Base-by-base conservation (phyloP, 2,329 filamentous ascomycete species). In the Claviceps humidiphila region DNA sequence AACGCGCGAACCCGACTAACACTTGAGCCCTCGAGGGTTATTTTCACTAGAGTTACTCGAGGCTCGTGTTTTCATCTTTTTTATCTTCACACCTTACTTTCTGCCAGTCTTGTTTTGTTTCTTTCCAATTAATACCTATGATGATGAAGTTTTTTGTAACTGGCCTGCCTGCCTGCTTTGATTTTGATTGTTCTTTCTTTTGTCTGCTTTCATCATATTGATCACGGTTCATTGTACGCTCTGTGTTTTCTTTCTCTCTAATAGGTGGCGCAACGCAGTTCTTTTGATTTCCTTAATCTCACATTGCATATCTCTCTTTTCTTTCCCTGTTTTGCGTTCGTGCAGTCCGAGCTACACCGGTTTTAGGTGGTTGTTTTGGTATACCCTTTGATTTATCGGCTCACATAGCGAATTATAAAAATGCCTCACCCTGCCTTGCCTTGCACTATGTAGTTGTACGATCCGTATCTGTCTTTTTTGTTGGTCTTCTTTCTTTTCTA, bases 311-410 rank as follows among this genome's bases (percentile, higher is more conserved):
- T 24, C n/a, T 11, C 6, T 44, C 17, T 46, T 34, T 34, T 34
- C 30, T 34, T 34, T 34, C 9, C 8, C 30, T 34, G 30, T 34
- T 30, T 34, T 41, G 24, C 49, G 38, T 46, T 39, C 37, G 42
- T 39, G n/a, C 38, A 40, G 38, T 38, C 9, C 48, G 17, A 51
- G 40, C 30, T 26, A 44, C n/a, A 43, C 44, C n/a, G 30, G 22
- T 54, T 34, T 34, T 11, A 34, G 30, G 30, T 49, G 44, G 49
- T 54, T 57, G 49, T 58, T 45, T 61, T 58, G 55, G 59, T 60
- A 63, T 65, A 55, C 54, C 64, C 62, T 59, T 58, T 52, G 37
- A 47, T 52, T 51, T 38, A 47, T 51, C 47, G 52, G 49, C 47
- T 52, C 45, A 26, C 24, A 43, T 46, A 48, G 38, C 49, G 43